Base-by-base conservation (phyloP, 2,329 filamentous ascomycete species). In the Bipolaris sorokiniana region DNA sequence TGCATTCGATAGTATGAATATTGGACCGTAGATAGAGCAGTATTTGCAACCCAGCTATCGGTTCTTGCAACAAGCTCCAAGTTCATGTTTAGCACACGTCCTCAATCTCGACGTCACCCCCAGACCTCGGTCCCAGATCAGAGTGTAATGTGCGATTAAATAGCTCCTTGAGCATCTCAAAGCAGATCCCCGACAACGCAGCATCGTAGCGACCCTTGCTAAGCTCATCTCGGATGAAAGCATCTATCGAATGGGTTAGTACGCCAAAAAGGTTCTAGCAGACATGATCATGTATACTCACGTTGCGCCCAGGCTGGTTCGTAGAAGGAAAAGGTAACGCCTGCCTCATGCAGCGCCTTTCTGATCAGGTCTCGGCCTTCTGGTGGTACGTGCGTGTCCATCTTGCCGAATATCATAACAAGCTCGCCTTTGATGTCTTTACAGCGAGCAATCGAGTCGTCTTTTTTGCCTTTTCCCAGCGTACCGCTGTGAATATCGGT, bases 161-260 rank as follows among this genome's bases (percentile, higher is more conserved):
- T 58, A 97, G 71, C 80, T 97, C 93, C 15, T 95, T 81, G 68
- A 97, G 78, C 76, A 97, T 89, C 81, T 96, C 91, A 73, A 96
- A 97, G 79, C 93, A 97, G 34, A 94, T 85, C 72, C 92, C 94
- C 3, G 88, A 87, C 55, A 97, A 83, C 18, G 90, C 91, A 0
- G 93, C 91, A 74, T 97, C 93, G 71, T 97, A 97, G 23, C 93
- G 84, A n/a, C 92, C 93, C 79, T 97, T 97, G 76, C 90, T 92
- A 57, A 95, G 81, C 80, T 97, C 93, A 71, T 97, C 93, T 16
- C 93, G 84, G 74, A 97, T 96, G 73, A 97, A 97, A 5, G 93
- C 93, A 80, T 96, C 84, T 84, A 59, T 49, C 51, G 20, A 2
- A 34, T 9, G 5, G 5, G 26, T 51, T 18, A 51, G 52, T 42